Evolutionary conservation across 331 rosid genomes (phyloP).

Genomic region (Dryas integrifolia): DNA sequence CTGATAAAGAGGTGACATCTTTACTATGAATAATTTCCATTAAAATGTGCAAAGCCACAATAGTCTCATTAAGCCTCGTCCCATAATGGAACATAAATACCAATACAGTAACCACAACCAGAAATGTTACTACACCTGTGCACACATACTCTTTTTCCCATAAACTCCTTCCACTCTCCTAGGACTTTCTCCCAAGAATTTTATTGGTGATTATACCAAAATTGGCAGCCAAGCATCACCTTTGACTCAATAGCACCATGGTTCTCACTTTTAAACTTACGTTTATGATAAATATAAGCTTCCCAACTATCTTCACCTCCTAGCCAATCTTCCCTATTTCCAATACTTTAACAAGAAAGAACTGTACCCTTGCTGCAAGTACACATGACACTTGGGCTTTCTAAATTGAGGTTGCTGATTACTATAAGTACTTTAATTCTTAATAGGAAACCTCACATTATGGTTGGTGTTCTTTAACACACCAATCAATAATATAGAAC

Average conservation of each 20-base stretch:
- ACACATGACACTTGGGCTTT: background rate
- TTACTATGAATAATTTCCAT: background rate
- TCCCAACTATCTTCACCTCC: background rate
- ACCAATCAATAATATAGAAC: background rate
- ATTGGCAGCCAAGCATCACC: too few species aligned
- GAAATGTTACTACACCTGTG: background rate
- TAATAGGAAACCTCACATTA: background rate
- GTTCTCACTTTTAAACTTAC: too few species aligned
- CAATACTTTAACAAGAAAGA: background rate
- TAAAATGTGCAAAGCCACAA: background rate
- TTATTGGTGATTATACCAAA: too few species aligned
- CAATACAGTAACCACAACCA: background rate
- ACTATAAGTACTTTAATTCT: background rate
- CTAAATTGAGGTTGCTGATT: background rate
- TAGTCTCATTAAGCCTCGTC: too few species aligned
- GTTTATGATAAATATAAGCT: background rate
- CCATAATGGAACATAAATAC: too few species aligned
- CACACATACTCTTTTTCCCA: too few species aligned
- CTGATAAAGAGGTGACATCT: background rate
- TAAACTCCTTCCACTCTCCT: too few species aligned
- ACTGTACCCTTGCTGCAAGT: background rate
- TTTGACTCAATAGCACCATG: too few species aligned
- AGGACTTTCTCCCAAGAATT: too few species aligned
- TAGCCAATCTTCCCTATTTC: background rate
- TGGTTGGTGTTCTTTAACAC: background rate